Evolutionary conservation across 2,329 filamentous ascomycete species (phyloP), one percentile per base, ranked within the genome.

Genomic region (Tolypocladium amazonense): DNA sequence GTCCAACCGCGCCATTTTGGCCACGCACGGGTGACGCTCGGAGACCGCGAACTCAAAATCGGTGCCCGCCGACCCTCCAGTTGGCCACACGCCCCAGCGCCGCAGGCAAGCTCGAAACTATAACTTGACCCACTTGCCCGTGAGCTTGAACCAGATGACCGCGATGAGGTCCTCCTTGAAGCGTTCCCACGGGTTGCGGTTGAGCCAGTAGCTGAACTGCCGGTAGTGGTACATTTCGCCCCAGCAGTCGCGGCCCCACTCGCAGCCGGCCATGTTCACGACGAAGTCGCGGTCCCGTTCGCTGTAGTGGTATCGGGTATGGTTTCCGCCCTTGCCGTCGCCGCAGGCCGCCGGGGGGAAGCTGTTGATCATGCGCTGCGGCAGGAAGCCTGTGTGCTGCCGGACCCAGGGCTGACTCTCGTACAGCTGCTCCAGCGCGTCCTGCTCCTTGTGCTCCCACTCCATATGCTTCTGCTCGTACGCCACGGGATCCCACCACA

Each of bases 381-480:
- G 88, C 55, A 97, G 81, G 75, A 99, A 99, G 5, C 86, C 93
- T 3, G 92, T 87, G 67, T 94, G 89, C 59, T 90, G 86, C 61
- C 94, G 86, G 58, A 97, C 86, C 92, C 94, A 99, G 0, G 94
- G 90, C 71, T 97, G 93, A 59, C 88, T 88, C 60, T 81, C 83
- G 76, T 99, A 99, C 63, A 99, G 81, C 75, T 96, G 89, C 76
- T 97, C 92, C 50, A 99, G 78, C 1, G 92, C 91, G 70, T 97
- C 92, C 75, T 99, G 94, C 73, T 99, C 94, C 73, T 97, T 97
- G 79, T 99, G 94, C 70, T 94, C 92, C 94, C 94, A 99, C 63
- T 94, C 85, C 92, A 97, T 97, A 73, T 99, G 94, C 72, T 92
- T 95, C 76, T 99, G 94, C 76, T 99, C 94, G 73, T 99, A 99